Evolutionary conservation across 2,329 filamentous ascomycete species (phyloP), one percentile per base, ranked within the genome.

Genomic region (Ascochyta lentis): DNA sequence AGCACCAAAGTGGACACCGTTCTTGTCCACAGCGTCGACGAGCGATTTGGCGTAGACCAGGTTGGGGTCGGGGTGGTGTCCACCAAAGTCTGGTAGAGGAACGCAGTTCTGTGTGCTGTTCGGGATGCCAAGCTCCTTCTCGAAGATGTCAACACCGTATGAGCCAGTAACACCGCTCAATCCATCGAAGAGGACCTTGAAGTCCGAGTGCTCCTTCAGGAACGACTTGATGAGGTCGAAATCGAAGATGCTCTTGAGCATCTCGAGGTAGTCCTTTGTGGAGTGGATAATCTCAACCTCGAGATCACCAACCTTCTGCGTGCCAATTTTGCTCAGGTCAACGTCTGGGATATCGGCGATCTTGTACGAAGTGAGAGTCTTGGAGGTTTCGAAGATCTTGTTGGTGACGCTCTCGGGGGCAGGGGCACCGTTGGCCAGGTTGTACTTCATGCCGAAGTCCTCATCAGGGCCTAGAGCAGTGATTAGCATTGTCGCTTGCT

Each of bases 371-470:
- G 87, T 91, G 68, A 99, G 84, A 61, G 84, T 87, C 84, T 97
- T 98, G 68, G 94, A 94, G 59, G 88, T 87, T 69, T 94, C 91
- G 81, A 86, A 98, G 77, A 99, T 98, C 83, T 96, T 96, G 87
- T 99, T 96, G 66, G 95, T 99, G 65, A 99, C 91, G 50, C 90
- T 89, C 79, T 99, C 95, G 56, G 95, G 95, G 53, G 95, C 95
- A 39, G 95, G 95, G 53, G 93, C 95, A 69, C 95, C 95, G 74
- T 99, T 98, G 77, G 92, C 84, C 56, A 99, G 84, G 84, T 99
- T 99, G 86, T 99, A 99, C 83, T 99, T 99, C 88, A 99, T 99
- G 69, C 95, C 95, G 71, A 99, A 99, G 80, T 99, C 95, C 76
- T 95, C 90, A 68, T 86, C 89, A 60, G 95, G 95, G 47, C 93